These are phyloP conservation scores for Miscanthus lutarioriparius DNA, from an alignment of 176 grass and related monocot genomes.

Conservation along the genomic window DNA sequence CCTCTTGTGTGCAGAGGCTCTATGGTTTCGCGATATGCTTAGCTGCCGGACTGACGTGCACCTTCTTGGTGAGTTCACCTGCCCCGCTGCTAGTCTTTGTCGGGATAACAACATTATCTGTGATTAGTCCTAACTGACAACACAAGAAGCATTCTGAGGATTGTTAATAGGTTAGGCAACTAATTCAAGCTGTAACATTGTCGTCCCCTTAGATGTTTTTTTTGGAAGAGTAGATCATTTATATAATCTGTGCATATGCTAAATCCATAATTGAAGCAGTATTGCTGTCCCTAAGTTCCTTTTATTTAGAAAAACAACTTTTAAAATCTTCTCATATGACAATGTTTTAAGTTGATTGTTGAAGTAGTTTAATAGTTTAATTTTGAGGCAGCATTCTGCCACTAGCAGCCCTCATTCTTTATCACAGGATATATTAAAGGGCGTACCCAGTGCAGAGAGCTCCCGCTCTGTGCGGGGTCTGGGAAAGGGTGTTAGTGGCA, in stretches of 20 bases:
- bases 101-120: neutral
- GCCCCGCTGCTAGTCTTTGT: neutral
- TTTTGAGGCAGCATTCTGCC: neutral
- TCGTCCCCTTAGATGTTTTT: neutral
- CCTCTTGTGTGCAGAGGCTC: conserved; percentile 61
- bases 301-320: neutral
- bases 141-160: neutral
- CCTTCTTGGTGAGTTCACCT: conserved; percentile 71
- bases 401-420: neutral
- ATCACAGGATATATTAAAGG: neutral
- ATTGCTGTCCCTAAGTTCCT: neutral
- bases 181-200: neutral
- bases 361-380: neutral
- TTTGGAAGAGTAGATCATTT: neutral
- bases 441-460: too few relatives aligned
- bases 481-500: too few relatives aligned
- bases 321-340: neutral
- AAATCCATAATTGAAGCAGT: neutral
- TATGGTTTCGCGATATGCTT: conserved; percentile 96
- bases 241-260: too few relatives aligned
- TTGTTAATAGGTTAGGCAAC: neutral
- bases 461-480: too few relatives aligned
- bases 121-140: neutral
- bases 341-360: neutral
- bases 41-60: conserved; percentile 76